Base-by-base conservation (phyloP, 495 filamentous ascomycete species). In the Aspergillus indologenus region DNA sequence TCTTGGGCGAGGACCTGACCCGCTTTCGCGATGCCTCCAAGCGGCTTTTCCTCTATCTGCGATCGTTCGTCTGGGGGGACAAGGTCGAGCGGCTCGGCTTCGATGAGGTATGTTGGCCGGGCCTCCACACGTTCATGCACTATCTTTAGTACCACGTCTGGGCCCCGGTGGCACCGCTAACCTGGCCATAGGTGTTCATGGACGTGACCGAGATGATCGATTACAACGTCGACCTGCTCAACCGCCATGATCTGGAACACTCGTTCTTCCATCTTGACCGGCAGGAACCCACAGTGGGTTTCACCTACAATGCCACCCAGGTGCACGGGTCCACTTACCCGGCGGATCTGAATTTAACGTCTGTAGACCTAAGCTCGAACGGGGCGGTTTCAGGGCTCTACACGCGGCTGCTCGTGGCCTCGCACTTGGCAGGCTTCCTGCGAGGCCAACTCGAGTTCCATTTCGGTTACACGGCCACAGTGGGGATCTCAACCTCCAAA, bases 401-500 rank as follows among this genome's bases (percentile, higher is more conserved):
- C 43, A 74, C 78, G 42, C 83, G 84, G 26, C 78, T 92, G 22
- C 68, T 86, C 14, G 68, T 92, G 20, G 89, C 82, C 1, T 89
- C 89, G 17, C 90, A 96, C 70, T 74, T 98, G 40, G 88, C 90
- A 2, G 71, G 75, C 9, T 80, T 91, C 69, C 72, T 98, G 19
- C 84, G 92, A 21, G 68, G 79, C 26, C 81, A 81, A 59, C 79
- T 98, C 8, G 89, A 94, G 54, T 75, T 87, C 45, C 77, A 89
- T n/a, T 87, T 86, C 62, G 90, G 90, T 4, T 96, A 91, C 71
- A 94, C 91, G 6, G 85, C 86, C 42, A 90, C 91, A 0, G 91
- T 89, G n/a, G 93, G 93, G 11, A 85, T 96, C 3, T 86, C 91
- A 2, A 96, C 90, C 5, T 90, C 85, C 49, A 96, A 96, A 69